phyloP scores from a whole-genome alignment of 306 rosid species.

The Sicyos edulis region DNA sequence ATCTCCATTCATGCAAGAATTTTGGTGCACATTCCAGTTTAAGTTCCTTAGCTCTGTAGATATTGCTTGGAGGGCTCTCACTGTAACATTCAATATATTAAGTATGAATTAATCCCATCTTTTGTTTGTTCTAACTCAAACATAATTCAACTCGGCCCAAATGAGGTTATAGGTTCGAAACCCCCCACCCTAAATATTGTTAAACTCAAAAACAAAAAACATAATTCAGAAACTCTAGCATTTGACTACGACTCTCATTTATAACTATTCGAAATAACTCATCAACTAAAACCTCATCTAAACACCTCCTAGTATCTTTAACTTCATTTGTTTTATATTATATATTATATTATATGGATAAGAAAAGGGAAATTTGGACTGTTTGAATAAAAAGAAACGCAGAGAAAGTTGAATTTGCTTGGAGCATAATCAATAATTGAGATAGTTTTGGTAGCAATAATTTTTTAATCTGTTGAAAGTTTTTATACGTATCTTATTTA shows the following conservation, averaged over 20 bases:
- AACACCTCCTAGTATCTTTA: too few relatives aligned
- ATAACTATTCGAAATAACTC: too few relatives aligned
- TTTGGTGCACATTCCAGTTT: conserved; percentile 38
- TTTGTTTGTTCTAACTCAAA: not conserved
- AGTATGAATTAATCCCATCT: not conserved
- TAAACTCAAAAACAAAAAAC: too few relatives aligned
- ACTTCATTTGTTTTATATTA: too few relatives aligned
- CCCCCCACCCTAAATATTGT: too few relatives aligned
- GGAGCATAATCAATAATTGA: not conserved
- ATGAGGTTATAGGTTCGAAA: too few relatives aligned
- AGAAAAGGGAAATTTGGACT: not conserved
- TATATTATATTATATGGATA: too few relatives aligned
- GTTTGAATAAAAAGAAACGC: not conserved
- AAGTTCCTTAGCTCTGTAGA: conserved; percentile 32
- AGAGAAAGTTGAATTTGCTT: not conserved
- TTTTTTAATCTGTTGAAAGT: not conserved
- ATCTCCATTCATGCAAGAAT: conserved; percentile 28
- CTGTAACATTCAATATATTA: conserved; percentile 19
- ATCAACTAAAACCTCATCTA: too few relatives aligned
- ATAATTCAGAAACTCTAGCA: too few relatives aligned
- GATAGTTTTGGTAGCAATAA: not conserved
- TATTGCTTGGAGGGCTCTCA: conserved; percentile 41
- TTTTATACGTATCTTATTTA: not conserved
- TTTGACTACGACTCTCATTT: too few relatives aligned
- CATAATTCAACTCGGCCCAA: too few relatives aligned